Evolutionary conservation across 139 green algal species (phyloP).

Genomic region (Picochlorum sp.): DNA sequence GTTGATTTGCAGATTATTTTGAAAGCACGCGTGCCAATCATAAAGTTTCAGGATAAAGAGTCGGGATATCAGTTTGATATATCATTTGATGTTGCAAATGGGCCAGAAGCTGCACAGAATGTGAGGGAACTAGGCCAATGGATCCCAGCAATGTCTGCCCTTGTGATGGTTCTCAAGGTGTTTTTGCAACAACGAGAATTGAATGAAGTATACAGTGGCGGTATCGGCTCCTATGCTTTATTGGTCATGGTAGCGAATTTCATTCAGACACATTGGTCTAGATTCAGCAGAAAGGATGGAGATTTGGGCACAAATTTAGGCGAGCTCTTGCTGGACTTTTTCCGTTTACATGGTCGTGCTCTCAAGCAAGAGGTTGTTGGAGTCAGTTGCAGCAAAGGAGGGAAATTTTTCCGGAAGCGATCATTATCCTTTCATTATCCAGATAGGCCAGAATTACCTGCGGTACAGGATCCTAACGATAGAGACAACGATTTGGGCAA

Average conservation of each 20-base stretch:
- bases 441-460: slow-evolving; percentile 55
- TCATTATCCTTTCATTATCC: slow-evolving; percentile 13
- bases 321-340: slow-evolving; percentile 87
- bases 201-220: slow-evolving; percentile 92
- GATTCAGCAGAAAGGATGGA: slow-evolving; percentile 3
- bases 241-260: slow-evolving; percentile 84
- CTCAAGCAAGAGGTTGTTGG: slow-evolving; percentile 43
- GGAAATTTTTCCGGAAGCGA: slow-evolving; percentile 52
- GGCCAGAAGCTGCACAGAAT: slow-evolving; percentile 40
- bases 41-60: slow-evolving; percentile 83
- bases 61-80: slow-evolving; percentile 82
- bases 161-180: slow-evolving; percentile 78
- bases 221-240: slow-evolving; percentile 88
- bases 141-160: slow-evolving; percentile 69
- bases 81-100: slow-evolving; percentile 84
- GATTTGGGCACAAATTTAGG: slow-evolving; percentile 63
- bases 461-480: slow-evolving; percentile 76
- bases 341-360: slow-evolving; percentile 60
- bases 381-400: slow-evolving; percentile 32
- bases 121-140: slow-evolving; percentile 51
- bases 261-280: slow-evolving; percentile 66
- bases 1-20: slow-evolving; percentile 79
- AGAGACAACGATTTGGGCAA: slow-evolving; percentile 58
- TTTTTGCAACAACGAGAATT: slow-evolving; percentile 91
- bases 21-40: slow-evolving; percentile 88